These are phyloP conservation scores for Cicer judaicum DNA, from an alignment of 306 rosid genomes.

Conservation along the genomic window DNA sequence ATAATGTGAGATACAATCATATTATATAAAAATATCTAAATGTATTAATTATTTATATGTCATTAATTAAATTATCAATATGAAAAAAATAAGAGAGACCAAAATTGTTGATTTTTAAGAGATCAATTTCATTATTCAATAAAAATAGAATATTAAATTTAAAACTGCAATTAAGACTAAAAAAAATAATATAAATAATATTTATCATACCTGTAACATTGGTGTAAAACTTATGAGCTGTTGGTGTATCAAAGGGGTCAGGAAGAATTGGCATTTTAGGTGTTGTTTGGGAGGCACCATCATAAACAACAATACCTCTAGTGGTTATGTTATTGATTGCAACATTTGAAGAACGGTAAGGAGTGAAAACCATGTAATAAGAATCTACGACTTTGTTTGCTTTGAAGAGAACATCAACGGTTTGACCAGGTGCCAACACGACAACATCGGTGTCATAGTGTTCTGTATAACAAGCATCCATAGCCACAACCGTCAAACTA, in stretches of 20 bases:
- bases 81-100: too few relatives aligned
- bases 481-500: conserved; percentile 62
- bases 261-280: conserved; percentile 64
- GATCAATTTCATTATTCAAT: too few relatives aligned
- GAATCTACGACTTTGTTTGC: conserved; percentile 53
- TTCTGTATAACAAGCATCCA: conserved; percentile 64
- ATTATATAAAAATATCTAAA: too few relatives aligned
- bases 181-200: not conserved
- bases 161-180: too few relatives aligned
- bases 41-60: too few relatives aligned
- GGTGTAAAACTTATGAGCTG: conserved; percentile 58
- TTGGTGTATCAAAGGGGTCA: conserved; percentile 44
- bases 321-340: conserved; percentile 31
- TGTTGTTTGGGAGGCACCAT: conserved; percentile 14
- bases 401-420: conserved; percentile 58
- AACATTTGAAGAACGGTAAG: not conserved
- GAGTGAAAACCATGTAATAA: conserved; percentile 66
- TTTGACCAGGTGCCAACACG: conserved; percentile 64
- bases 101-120: too few relatives aligned
- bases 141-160: too few relatives aligned
- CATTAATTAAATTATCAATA: too few relatives aligned
- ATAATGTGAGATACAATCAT: too few relatives aligned
- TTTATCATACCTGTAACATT: conserved; percentile 46
- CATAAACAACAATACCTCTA: conserved; percentile 52
- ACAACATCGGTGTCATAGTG: conserved; percentile 57